Evolutionary conservation across 176 grass and related monocot genomes (phyloP).

Genomic region (Coix lacrymajobi): DNA sequence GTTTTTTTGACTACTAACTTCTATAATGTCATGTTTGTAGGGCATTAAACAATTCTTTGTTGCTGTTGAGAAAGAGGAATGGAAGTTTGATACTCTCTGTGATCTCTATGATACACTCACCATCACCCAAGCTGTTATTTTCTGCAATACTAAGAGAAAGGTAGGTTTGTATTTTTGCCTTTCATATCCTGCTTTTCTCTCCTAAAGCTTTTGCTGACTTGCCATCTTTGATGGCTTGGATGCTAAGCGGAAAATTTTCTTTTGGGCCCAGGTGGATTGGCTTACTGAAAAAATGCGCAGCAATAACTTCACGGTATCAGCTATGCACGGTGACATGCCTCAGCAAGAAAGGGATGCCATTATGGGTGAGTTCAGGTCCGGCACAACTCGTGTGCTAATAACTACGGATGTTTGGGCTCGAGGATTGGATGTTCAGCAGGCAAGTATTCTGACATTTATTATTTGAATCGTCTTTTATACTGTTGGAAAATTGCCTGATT

Average conservation of each 20-base stretch:
- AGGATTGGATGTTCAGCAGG: conserved; percentile 92
- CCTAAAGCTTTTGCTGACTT: neutral
- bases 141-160: conserved; percentile 97
- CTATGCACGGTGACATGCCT: conserved; percentile 97
- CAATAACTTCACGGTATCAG: conserved; percentile 94
- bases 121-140: conserved; percentile 97
- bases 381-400: conserved; percentile 74
- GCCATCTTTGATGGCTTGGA: neutral
- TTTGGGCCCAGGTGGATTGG: conserved; percentile 77
- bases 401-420: conserved; percentile 94
- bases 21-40: conserved; percentile 28
- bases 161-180: neutral
- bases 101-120: conserved; percentile 97
- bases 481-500: neutral
- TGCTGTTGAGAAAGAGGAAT: conserved; percentile 95
- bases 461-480: neutral
- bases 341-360: conserved; percentile 97
- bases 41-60: conserved; percentile 99
- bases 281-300: conserved; percentile 91
- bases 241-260: neutral
- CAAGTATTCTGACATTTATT: conserved; percentile 25
- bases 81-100: conserved; percentile 97
- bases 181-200: neutral
- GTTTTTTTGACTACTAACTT: neutral
- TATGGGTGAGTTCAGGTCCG: conserved; percentile 74